Conservation (phyloP, 495 filamentous ascomycete species). For the Aspergillus wentii region DNA sequence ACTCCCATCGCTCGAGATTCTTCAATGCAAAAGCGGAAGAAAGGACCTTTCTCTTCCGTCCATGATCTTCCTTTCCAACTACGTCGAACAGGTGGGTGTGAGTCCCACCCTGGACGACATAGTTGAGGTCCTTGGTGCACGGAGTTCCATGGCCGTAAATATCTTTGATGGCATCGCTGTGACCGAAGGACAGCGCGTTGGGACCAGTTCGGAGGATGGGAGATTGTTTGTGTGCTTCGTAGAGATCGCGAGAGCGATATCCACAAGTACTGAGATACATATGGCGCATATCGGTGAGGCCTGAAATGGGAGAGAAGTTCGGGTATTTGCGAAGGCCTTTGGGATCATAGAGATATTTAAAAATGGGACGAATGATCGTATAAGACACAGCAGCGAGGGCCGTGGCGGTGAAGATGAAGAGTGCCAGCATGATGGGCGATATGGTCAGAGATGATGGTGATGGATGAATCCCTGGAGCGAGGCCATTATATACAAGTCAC, state of each 20-base stretch:
- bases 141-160: slow-evolving; percentile 46
- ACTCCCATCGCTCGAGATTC: slow-evolving; percentile 42
- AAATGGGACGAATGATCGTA: slow-evolving; percentile 15
- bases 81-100: slow-evolving; percentile 35
- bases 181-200: slow-evolving; percentile 39
- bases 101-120: slow-evolving; percentile 27
- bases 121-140: slow-evolving; percentile 39
- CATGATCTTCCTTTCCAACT: slow-evolving; percentile 28
- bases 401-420: neutral
- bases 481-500: too few relatives aligned
- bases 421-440: neutral
- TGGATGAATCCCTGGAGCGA: too few relatives aligned
- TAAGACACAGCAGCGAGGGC: neutral
- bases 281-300: slow-evolving; percentile 32
- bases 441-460: too few relatives aligned
- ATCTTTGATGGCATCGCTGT: slow-evolving; percentile 35
- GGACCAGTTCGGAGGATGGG: slow-evolving; percentile 42
- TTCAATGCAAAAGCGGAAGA: slow-evolving; percentile 42
- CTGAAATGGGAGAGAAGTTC: slow-evolving; percentile 24
- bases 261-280: slow-evolving; percentile 16
- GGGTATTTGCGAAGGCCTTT: slow-evolving; percentile 39
- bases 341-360: slow-evolving; percentile 30
- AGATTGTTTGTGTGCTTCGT: slow-evolving; percentile 26
- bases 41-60: slow-evolving; percentile 33
- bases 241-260: slow-evolving; percentile 26